Percentiles rank a stretch among this genome's conserved stretches.
Evolutionary conservation across 805 yeast species (phyloP).

Genomic region (Zygosaccharomyces kombuchaensis): DNA sequence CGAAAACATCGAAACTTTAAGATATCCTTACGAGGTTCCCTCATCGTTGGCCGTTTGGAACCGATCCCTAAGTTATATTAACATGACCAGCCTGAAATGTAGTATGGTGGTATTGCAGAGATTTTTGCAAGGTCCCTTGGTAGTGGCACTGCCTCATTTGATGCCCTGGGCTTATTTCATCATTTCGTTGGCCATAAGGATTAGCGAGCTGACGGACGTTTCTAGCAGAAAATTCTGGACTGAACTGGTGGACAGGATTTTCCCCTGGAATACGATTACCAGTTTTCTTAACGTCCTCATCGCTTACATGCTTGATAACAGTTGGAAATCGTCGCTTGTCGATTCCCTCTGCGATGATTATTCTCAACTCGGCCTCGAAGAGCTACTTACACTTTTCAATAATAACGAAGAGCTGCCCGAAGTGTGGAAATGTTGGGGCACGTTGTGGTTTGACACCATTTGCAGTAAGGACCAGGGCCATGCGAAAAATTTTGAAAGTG

Average conservation of each 20-base stretch:
- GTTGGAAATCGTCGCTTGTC: slow-evolving; percentile 16
- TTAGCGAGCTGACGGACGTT: slow-evolving; percentile 30
- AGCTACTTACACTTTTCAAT: slow-evolving; percentile 47
- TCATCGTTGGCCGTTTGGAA: slow-evolving; percentile 44
- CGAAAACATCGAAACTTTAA: slow-evolving; percentile 28
- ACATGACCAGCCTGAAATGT: slow-evolving; percentile 61
- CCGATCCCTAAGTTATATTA: slow-evolving; percentile 49
- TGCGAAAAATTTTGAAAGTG: slow-evolving; percentile 41
- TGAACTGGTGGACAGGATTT: slow-evolving; percentile 41
- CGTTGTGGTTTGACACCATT: slow-evolving; percentile 69
- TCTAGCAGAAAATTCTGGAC: slow-evolving; percentile 29
- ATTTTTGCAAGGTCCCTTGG: slow-evolving; percentile 62
- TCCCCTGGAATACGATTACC: slow-evolving; percentile 68
- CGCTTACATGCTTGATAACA: slow-evolving; percentile 28
- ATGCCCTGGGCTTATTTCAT: slow-evolving; percentile 75
- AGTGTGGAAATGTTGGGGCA: slow-evolving; percentile 84
- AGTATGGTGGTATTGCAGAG: slow-evolving; percentile 64
- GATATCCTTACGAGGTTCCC: slow-evolving; percentile 25
- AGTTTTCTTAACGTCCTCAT: slow-evolving; percentile 60
- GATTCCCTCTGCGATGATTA: slow-evolving; percentile 26
- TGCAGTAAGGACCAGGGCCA: slow-evolving; percentile 46
- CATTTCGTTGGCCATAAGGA: slow-evolving; percentile 56
- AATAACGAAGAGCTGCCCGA: slow-evolving; percentile 64
- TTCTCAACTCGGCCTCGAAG: slow-evolving; percentile 30
- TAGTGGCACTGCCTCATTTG: slow-evolving; percentile 66